Evolutionary conservation across 441 rosid genomes (phyloP).

Genomic region (Syzygium syzygioides): DNA sequence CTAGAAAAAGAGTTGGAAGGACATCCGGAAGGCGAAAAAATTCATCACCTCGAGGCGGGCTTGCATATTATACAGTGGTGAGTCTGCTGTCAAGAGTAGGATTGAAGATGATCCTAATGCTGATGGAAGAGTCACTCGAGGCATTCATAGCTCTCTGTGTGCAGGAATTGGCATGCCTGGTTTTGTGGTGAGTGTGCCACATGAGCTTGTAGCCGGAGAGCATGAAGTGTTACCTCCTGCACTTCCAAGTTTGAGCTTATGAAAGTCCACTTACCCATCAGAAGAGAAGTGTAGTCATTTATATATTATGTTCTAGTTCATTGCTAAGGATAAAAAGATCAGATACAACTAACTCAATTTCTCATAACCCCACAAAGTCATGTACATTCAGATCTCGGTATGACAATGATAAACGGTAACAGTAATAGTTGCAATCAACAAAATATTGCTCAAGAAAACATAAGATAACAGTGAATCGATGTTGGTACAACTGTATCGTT

Average conservation of each 20-base stretch:
- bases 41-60: rapidly evolving
- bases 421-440: not conserved
- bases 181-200: not conserved
- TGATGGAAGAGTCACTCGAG: not conserved
- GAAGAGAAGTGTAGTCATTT: not conserved
- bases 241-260: not conserved
- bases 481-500: not conserved
- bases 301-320: not conserved
- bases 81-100: not conserved
- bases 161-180: not conserved
- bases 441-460: not conserved
- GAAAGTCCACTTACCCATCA: not conserved
- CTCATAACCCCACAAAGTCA: not conserved
- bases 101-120: not conserved
- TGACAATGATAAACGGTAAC: not conserved
- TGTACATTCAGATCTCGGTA: not conserved
- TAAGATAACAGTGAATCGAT: not conserved
- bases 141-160: not conserved
- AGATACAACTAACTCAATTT: not conserved
- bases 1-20: not conserved
- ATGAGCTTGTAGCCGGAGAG: not conserved
- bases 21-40: not conserved
- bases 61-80: not conserved
- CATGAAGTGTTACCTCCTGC: not conserved
- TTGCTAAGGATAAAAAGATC: not conserved